phyloP scores from a whole-genome alignment of 2,329 filamentous ascomycete species.

The Stagonosporopsis tanaceti region DNA sequence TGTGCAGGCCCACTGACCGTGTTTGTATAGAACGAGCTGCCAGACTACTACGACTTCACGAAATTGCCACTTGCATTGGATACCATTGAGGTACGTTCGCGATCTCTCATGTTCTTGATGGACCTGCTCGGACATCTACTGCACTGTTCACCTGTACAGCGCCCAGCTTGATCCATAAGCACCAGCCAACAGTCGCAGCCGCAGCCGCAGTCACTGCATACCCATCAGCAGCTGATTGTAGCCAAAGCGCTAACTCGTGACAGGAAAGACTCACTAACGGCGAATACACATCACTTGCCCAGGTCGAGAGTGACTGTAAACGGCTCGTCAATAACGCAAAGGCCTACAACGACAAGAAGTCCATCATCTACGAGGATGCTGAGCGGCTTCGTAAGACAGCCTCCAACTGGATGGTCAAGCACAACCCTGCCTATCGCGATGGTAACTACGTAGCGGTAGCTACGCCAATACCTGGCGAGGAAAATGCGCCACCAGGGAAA shows the following conservation, averaged over 20 bases:
- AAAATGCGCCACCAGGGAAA: conserved; percentile 43
- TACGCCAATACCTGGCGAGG: conserved; percentile 73
- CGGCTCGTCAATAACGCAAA: conserved; percentile 89
- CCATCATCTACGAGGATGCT: conserved; percentile 79
- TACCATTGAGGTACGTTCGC: conserved; percentile 68
- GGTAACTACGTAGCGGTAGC: conserved; percentile 72
- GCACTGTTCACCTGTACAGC: neutral
- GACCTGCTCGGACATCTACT: neutral
- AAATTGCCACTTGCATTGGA: conserved; percentile 81
- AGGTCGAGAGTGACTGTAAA: conserved; percentile 85
- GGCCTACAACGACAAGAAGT: conserved; percentile 78
- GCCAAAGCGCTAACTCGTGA: conserved; percentile 23
- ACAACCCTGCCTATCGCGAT: conserved; percentile 81
- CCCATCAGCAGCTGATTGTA: neutral
- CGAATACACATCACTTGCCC: conserved; percentile 74
- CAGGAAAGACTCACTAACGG: conserved; percentile 71
- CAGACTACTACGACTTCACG: conserved; percentile 80
- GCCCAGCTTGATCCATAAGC: neutral
- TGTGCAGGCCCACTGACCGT: conserved; percentile 26
- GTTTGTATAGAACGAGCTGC: conserved; percentile 61
- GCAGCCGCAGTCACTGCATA: neutral
- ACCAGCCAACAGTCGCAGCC: neutral
- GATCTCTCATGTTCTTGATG: neutral
- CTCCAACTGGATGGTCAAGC: conserved; percentile 86
- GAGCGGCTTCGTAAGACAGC: conserved; percentile 86